These are phyloP conservation scores for Syzygium aqueum DNA, from an alignment of 345 rosid genomes.

Conservation along the genomic window DNA sequence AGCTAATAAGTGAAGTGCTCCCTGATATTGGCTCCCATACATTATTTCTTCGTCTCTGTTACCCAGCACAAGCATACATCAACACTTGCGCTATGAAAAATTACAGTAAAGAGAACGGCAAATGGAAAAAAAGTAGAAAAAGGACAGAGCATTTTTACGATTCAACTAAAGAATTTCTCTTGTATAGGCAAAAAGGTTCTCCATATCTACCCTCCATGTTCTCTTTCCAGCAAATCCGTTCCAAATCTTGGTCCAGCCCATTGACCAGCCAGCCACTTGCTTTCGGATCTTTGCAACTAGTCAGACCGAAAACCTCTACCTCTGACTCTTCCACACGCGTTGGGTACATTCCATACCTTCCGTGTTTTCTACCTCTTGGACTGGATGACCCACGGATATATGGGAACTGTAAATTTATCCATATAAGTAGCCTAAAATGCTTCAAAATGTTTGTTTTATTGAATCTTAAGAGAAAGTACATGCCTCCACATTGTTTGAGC, in stretches of 20 bases:
- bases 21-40: constrained; percentile 25
- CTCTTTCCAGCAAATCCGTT: constrained; percentile 16
- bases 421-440: background rate
- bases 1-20: constrained; percentile 41
- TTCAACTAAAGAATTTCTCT: constrained; percentile 15
- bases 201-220: constrained; percentile 36
- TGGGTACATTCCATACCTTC: background rate
- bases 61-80: background rate
- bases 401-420: constrained; percentile 14
- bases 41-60: constrained; percentile 46
- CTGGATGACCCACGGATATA: constrained; percentile 8
- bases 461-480: background rate
- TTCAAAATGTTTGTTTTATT: background rate
- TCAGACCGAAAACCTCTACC: constrained; percentile 38
- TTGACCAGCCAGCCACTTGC: constrained; percentile 23
- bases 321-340: constrained; percentile 3
- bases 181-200: background rate
- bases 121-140: background rate
- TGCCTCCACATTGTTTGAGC: constrained; percentile 72
- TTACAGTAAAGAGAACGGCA: background rate
- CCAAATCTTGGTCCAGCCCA: background rate
- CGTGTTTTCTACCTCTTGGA: background rate
- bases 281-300: constrained; percentile 58
- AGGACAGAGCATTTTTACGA: constrained; percentile 24
- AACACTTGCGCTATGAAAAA: background rate